Percentiles rank a stretch among this genome's conserved stretches.
These are phyloP conservation scores for Juncus effusus DNA, from an alignment of 176 grass and related monocot species.

Conservation along the genomic window DNA sequence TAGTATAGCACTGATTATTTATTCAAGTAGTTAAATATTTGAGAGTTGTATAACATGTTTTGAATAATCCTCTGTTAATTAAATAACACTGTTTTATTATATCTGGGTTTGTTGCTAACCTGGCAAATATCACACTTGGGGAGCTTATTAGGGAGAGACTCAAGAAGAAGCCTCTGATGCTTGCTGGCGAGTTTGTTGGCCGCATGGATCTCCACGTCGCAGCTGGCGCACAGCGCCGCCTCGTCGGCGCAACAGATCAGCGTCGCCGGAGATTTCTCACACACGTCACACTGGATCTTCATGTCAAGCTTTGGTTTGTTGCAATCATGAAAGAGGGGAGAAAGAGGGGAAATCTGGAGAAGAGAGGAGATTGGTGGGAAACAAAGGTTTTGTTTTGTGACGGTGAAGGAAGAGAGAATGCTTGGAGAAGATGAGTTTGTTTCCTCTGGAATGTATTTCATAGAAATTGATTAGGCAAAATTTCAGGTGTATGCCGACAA, in stretches of 20 bases:
- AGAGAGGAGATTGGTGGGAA: constrained; percentile 14
- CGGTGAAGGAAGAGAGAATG: not conserved
- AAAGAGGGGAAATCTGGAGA: not conserved
- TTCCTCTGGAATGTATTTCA: too few species aligned
- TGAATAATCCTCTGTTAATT: too few species aligned
- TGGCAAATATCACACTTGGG: constrained; percentile 82
- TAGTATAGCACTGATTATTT: not conserved
- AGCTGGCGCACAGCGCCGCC: constrained; percentile 78
- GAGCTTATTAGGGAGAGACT: constrained; percentile 48
- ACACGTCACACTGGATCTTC: constrained; percentile 92
- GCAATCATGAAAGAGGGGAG: constrained; percentile 20
- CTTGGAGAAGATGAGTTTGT: not conserved
- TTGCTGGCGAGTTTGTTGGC: constrained; percentile 87
- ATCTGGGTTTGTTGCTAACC: constrained; percentile 11
- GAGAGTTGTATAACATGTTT: not conserved
- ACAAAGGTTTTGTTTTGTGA: not conserved
- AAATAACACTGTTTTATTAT: too few species aligned
- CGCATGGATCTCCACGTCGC: constrained; percentile 73
- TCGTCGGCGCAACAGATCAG: constrained; percentile 88
- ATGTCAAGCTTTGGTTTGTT: constrained; percentile 19
- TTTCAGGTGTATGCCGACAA: too few species aligned
- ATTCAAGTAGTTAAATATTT: too few species aligned
- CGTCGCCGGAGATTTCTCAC: constrained; percentile 55
- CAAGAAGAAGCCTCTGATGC: constrained; percentile 80
- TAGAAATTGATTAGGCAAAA: too few species aligned